Conservation (phyloP, 1,284 basidiomycete genomes). For the Cystobasidium pallidum region DNA sequence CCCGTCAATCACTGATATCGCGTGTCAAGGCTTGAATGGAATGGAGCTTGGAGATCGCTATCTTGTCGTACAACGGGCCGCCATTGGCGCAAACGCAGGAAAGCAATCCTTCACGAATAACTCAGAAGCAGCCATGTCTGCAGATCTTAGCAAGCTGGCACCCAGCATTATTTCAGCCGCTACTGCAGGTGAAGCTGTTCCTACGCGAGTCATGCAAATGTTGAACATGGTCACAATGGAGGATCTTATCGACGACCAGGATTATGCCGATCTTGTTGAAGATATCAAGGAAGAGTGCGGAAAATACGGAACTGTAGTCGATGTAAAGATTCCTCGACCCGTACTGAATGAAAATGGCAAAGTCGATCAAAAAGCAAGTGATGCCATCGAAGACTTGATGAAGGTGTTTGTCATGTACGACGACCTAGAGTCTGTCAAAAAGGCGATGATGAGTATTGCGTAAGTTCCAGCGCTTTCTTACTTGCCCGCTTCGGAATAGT, state of each 20-base stretch:
- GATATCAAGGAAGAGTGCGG: constrained; percentile 94
- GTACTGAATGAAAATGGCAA: constrained; percentile 61
- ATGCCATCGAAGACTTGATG: constrained; percentile 53
- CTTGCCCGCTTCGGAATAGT: constrained; percentile 41
- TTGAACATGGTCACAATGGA: constrained; percentile 98
- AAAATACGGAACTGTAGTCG: constrained; percentile 79
- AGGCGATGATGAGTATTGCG: constrained; percentile 53
- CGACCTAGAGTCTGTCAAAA: constrained; percentile 52
- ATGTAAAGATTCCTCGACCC: constrained; percentile 85
- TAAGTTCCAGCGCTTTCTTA: constrained; percentile 49
- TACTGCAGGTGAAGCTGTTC: constrained; percentile 64
- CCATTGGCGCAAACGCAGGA: constrained; percentile 61
- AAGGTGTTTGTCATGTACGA: constrained; percentile 56
- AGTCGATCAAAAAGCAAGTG: constrained; percentile 53
- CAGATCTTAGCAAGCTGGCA: constrained; percentile 60
- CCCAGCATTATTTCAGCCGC: constrained; percentile 75
- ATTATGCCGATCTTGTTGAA: constrained; percentile 91
- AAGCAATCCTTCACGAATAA: constrained; percentile 43
- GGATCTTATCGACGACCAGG: constrained; percentile 85
- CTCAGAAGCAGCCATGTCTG: constrained; percentile 29
- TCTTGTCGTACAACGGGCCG: constrained; percentile 93
- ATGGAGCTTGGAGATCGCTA: constrained; percentile 98
- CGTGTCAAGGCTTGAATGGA: constrained; percentile 92
- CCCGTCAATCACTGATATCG: constrained; percentile 83
- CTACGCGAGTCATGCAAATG: constrained; percentile 84